Conservation (phyloP, 495 filamentous ascomycete genomes). For the Talaromyces liani region DNA sequence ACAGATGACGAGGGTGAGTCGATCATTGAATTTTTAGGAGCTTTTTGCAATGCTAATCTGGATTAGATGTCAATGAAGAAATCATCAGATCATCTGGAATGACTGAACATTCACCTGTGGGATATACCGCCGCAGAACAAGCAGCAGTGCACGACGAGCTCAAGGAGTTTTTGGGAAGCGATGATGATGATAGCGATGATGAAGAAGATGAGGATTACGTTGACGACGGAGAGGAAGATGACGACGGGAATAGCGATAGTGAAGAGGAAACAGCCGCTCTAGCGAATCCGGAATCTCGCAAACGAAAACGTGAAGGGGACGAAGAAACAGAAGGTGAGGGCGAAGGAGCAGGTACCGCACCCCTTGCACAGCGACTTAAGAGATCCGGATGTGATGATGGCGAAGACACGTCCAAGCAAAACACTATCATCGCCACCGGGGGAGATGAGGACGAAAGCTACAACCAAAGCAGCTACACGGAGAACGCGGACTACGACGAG, state of each 20-base stretch:
- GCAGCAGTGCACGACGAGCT: slow-evolving; percentile 61
- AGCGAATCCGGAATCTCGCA: slow-evolving; percentile 27
- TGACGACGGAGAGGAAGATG: slow-evolving; percentile 50
- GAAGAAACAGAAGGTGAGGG: slow-evolving; percentile 24
- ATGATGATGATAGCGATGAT: slow-evolving; percentile 53
- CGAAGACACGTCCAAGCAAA: slow-evolving; percentile 35
- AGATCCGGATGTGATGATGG: slow-evolving; percentile 40
- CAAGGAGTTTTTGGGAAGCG: slow-evolving; percentile 65
- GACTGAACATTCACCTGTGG: slow-evolving; percentile 26
- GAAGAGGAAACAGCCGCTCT: slow-evolving; percentile 30
- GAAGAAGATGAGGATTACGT: slow-evolving; percentile 27
- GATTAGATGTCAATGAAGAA: slow-evolving; percentile 32
- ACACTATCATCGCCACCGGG: slow-evolving; percentile 14
- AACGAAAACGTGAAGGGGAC: slow-evolving; percentile 34
- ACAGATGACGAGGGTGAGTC: slow-evolving; percentile 29
- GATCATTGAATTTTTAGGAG: slow-evolving; percentile 6
- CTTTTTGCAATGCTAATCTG: slow-evolving; percentile 17
- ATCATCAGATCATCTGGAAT: slow-evolving; percentile 28
- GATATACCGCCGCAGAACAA: slow-evolving; percentile 40
- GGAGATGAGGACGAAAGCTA: slow-evolving; percentile 22
- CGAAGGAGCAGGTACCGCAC: slow-evolving; percentile 22
- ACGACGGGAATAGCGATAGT: slow-evolving; percentile 50
- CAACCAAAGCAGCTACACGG: slow-evolving; percentile 18
- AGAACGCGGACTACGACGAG: slow-evolving; percentile 42
- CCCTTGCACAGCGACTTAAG: slow-evolving; percentile 41